Evolutionary conservation across 1,139 yeast species (phyloP).

Genomic region (Wickerhamomyces sp.): DNA sequence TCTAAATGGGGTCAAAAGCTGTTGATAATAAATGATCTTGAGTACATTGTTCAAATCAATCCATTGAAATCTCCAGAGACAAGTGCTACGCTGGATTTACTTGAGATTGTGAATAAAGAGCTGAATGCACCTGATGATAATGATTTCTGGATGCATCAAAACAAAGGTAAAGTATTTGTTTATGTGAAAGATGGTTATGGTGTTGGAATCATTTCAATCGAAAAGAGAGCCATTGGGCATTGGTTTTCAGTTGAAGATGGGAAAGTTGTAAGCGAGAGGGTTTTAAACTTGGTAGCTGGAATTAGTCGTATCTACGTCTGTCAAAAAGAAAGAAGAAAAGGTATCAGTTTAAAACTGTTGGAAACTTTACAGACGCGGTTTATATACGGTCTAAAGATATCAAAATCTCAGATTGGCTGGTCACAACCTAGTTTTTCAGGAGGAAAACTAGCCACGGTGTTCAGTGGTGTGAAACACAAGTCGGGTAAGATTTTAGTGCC

Average conservation of each 20-base stretch:
- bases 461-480: slow-evolving; percentile 46
- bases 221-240: slow-evolving; percentile 29
- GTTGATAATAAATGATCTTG: slow-evolving; percentile 4
- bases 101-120: slow-evolving; percentile 52
- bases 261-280: slow-evolving; percentile 20
- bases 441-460: slow-evolving; percentile 44
- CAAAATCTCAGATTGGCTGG: slow-evolving; percentile 47
- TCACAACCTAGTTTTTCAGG: slow-evolving; percentile 71
- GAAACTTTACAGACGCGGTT: slow-evolving; percentile 35
- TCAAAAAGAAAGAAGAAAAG: slow-evolving; percentile 45
- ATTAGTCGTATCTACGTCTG: slow-evolving; percentile 64
- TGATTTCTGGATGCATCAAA: slow-evolving; percentile 38
- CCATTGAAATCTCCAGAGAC: slow-evolving; percentile 25
- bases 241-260: slow-evolving; percentile 43
- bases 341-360: slow-evolving; percentile 43
- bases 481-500: slow-evolving; percentile 47
- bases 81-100: slow-evolving; percentile 31
- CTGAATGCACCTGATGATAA: slow-evolving; percentile 54
- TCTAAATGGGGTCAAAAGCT: slow-evolving; percentile 24
- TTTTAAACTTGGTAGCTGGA: slow-evolving; percentile 35
- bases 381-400: slow-evolving; percentile 47
- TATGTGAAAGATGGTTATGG: slow-evolving; percentile 37
- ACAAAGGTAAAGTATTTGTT: slow-evolving; percentile 35
- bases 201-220: slow-evolving; percentile 48
- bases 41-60: slow-evolving; percentile 27